Base-by-base conservation (phyloP, 257 asterid species). In the Coffea canephora region DNA sequence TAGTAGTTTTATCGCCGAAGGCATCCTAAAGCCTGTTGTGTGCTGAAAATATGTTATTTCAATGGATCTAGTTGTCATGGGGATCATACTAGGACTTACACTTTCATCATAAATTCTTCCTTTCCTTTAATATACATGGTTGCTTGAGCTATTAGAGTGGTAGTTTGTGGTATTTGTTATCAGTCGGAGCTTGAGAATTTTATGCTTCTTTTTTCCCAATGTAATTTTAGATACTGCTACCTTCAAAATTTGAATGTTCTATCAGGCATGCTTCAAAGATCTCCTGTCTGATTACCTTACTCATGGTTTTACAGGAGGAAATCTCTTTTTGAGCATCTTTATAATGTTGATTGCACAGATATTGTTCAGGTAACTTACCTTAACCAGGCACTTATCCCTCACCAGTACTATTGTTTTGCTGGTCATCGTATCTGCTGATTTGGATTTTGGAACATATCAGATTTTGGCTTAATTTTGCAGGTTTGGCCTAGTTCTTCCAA, bases 201-300 rank as follows among this genome's bases (percentile, higher is more conserved):
- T 7, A 48, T 7, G 50, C 12, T 48, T 14, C 18, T 16, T 52
- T 77, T 15, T 48, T 76, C 59, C 18, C 6, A 36, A 12, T 21
- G 16, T 6, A 52, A 43, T 62, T 31, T 65, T 65, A 48, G 15
- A 34, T 23, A 54, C 11, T 81, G 43, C 76, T 76, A 21, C 19
- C 50, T 54, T 18, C 65, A 43, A 78, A 61, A 19, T 81, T 71
- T 84, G 81, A 59, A 48, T 80, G 67, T 65, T 69, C 83, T 77
- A 80, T 57, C 88, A 93, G 98, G 43, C 43, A 39, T 39, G 91
- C 96, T 91, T 84, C 91, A 94, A 86, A 87, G 97, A 84, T 82
- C 92, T 88, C 91, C 34, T 94, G 96, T 92, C 97, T 5, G 98
- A 93, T 87, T 97, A 90, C 73, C 97, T 93, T 72, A 97, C 98